Base-by-base conservation (phyloP, 2,329 filamentous ascomycete species). In the Tolypocladium album region DNA sequence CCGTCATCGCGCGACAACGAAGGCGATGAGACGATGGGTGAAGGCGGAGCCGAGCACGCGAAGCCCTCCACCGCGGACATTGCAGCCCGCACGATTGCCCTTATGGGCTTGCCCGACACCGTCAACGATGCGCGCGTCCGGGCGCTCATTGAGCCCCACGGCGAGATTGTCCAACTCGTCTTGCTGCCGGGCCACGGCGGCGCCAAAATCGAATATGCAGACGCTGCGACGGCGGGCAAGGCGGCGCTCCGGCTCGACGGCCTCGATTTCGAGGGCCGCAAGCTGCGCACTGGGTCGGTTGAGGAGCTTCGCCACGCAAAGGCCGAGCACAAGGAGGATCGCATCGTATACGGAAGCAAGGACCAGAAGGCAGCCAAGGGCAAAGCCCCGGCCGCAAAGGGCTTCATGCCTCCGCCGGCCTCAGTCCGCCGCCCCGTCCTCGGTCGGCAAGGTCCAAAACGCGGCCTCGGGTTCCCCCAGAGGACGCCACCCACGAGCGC, bases 21-120 rank as follows among this genome's bases (percentile, higher is more conserved):
- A 22, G 72, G 72, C 12, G 77, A 80, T 40, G 68, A 75, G 56
- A 67, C 71, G 38, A 79, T 75, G 68, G 59, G 70, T 0, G 72
- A 76, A 59, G 67, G 61, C 15, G 56, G 38, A n/a, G 58, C 34
- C 45, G 61, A 60, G 17, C 56, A 57, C 27, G 47, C 65, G 52
- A 69, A 69, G 15, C 76, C 79, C 22, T 77, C 79, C 0, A 72
- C 76, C 9, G 72, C 71, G 7, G 80, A 85, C 20, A 81, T 84
- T 24, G 73, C 78, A 38, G 83, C 86, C 57, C 86, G 91, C 58
- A 94, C 90, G 0, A 81, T 97, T 57, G 88, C 88, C 12, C 78
- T 99, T 36, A 84, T 97, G 74, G 88, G 92, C 63, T 78, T 99
- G 1, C 91, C 94, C 0, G 94, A 97, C 69, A 97, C 92, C 0